Base-by-base conservation (phyloP, 768 basidiomycete species). In the Lactarius sp. region DNA sequence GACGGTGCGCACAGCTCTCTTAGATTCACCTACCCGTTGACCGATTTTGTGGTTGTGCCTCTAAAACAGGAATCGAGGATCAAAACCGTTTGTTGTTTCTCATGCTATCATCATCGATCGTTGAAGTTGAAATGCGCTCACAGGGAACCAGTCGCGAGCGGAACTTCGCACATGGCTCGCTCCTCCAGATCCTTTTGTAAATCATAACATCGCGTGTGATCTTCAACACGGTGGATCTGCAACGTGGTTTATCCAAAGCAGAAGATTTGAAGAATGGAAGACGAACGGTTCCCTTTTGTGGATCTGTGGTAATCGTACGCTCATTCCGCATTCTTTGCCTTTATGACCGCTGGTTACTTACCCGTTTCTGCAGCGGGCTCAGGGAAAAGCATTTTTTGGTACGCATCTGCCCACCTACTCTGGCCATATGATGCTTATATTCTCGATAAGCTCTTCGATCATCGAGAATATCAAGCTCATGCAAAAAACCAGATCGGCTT, bases 221-320 rank as follows among this genome's bases (percentile, higher is more conserved):
- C 39, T 13, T 5, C 61, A 52, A 0, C 41, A 52, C 22, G 10
- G 37, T 5, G 56, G 55, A 9, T 51, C 61, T 3, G 49, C 61
- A 22, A 13, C 27, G 0, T 62, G 61, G 61, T 62, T 62, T 10
- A 34, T 36, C n/a, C 20, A 20, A 18, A 20, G 61, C 2, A 12
- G 6, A 2, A 33, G 9, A 20, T 62, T 62, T 39, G 16, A n/a
- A 0, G 33, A 57, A 0, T 62, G 61, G 61, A 62, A 57, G 12
- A 5, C 6, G 20, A 46, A 42, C 9, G 34, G 56, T 0, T 57
- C 55, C 2, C 34, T 62, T 6, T 44, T 62, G 20, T 56, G 61
- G 61, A 62, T 56, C 39, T 49, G 34, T 20, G 61, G 61, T 8
- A 62, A 46, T 44, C 50, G 61, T 62, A n/a, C 16, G 56, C 4